Base-by-base conservation (phyloP, 2,329 filamentous ascomycete genomes). In the Albophoma yamanashiensis region DNA sequence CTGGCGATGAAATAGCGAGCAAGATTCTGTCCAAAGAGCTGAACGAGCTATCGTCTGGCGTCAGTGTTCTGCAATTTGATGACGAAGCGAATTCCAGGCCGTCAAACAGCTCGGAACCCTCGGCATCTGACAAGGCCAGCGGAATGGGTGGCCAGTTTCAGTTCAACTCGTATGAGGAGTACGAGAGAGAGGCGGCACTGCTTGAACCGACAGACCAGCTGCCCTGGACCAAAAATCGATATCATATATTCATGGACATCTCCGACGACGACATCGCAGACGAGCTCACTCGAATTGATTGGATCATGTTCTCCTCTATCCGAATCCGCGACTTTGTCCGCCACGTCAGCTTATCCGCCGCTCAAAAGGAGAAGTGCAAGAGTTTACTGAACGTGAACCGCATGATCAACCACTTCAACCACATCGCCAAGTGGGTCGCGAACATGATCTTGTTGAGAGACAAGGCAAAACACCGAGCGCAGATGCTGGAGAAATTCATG, bases 291-390 rank as follows among this genome's bases (percentile, higher is more conserved):
- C 83, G 93, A 62, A 96, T 99, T 59, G 94, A 99, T 75, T 97
- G 93, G 93, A 87, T 95, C 72, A 94, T 97, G 89, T 97, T 97
- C 73, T 95, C 90, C 58, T 92, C 92, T 1, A 96, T 97, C 63
- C 87, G 91, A 34, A 89, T 96, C 59, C 89, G 94, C 61, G 94
- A 99, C 74, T 85, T 97, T 56, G 89, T 97, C 50, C 89, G 94
- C 5, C 90, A 97, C 70, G 92, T 97, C 64, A 94, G 88, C 68
- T 78, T 97, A 55, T 85, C 87, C 0, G 69, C 81, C 0, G 80
- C 86, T 52, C 82, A 89, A 61, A 89, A 89, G 73, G 88, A 89
- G 68, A 87, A 86, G 67, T 91, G 87, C 71, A 87, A 84, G 70
- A 88, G 85, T 67, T 79, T 97, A 66, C 85, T 87, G 62, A 93